These are phyloP conservation scores for Saccharomycopsis sp. DNA, from an alignment of 805 yeast genomes.

Conservation along the genomic window DNA sequence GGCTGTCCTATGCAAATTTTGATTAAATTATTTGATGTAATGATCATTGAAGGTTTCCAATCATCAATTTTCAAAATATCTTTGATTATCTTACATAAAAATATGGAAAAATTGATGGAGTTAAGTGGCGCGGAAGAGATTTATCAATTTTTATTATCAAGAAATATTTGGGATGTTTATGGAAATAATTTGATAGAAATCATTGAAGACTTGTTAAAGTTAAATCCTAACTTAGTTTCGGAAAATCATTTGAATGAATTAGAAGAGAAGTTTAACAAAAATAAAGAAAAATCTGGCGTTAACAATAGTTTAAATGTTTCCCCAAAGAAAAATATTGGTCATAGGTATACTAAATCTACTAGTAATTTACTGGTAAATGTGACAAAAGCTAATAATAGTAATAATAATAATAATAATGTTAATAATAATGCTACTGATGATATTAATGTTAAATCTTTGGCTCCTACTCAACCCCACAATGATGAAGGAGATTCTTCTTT, in stretches of 20 bases:
- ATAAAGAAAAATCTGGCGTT: not conserved
- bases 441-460: not conserved
- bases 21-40: constrained; percentile 40
- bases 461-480: too few relatives aligned
- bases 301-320: not conserved
- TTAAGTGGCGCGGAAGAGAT: constrained; percentile 31
- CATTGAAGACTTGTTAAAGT: constrained; percentile 21
- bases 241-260: constrained; percentile 5
- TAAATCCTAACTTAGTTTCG: constrained; percentile 12
- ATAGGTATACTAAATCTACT: constrained; percentile 8
- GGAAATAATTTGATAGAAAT: constrained; percentile 27
- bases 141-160: constrained; percentile 31
- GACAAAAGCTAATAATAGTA: not conserved
- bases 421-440: not conserved
- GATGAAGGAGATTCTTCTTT: constrained; percentile 11
- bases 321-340: constrained; percentile 5
- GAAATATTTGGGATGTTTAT: constrained; percentile 33
- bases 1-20: constrained; percentile 46
- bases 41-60: constrained; percentile 43
- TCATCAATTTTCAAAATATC: constrained; percentile 46
- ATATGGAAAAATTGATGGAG: constrained; percentile 29
- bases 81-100: constrained; percentile 38
- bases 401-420: not conserved
- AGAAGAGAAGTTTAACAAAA: constrained; percentile 10
- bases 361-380: constrained; percentile 4